Evolutionary conservation across 495 filamentous ascomycete species (phyloP), one percentile per base, ranked within the genome.

Genomic region (Jackrogersella multiformis): DNA sequence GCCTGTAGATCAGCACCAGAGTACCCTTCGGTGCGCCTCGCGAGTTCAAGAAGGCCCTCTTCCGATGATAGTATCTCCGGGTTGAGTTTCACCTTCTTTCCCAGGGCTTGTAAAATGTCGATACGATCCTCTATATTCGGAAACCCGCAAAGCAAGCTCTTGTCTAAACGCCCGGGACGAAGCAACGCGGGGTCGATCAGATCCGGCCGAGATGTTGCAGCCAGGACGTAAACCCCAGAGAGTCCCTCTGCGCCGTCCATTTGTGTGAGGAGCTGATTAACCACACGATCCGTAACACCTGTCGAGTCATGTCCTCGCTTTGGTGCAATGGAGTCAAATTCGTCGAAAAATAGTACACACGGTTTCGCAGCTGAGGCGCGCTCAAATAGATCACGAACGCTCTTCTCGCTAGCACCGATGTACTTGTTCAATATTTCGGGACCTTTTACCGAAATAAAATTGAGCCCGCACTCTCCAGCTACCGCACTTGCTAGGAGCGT

Each of bases 391-490:
- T 98, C 95, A 1, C 96, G 88, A 13, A 99, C 93, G 56, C 87
- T 91, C 79, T 98, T 98, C 71, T 99, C 95, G 32, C 89, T 93
- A 0, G 95, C 95, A 59, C 95, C 95, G 34, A 98, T 98, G 75
- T 98, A 98, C 75, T 98, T 99, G 79, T 98, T 98, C 63, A 99
- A 77, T 39, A 99, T 97, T 78, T 99, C 96, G 2, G 95, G 96
- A 5, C 95, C 95, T 76, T 98, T 98, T 59, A 99, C 96, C 56
- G 88, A 92, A 80, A 99, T 98, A 81, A 98, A 98, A 75, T 97
- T 98, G 70, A 98, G 85, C 0, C 94, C 94, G 72, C 94, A 97
- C 75, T 98, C 95, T 55, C 94, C 93, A 5, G 95, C 95, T 2
- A 99, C 93, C 2, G 96, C 96, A 56, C 89, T 92, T 3, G 95